Evolutionary conservation across 768 basidiomycete species (phyloP).

Genomic region (Obba rivulosa): DNA sequence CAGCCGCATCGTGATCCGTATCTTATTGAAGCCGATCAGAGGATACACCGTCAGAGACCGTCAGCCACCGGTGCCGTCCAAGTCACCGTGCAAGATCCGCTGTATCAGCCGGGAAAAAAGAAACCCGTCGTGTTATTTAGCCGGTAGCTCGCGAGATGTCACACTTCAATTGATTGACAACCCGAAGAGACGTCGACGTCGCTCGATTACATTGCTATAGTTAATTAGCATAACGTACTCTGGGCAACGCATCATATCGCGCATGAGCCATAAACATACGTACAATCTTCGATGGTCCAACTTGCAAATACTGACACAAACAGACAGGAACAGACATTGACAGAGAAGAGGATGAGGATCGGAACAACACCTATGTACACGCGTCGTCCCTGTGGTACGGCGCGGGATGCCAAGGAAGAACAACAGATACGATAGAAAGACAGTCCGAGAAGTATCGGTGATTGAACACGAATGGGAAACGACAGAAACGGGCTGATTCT

Average conservation of each 20-base stretch:
- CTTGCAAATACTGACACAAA: slow-evolving; percentile 12
- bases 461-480: slow-evolving; percentile 4
- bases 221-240: slow-evolving; percentile 17
- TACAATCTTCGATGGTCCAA: slow-evolving; percentile 12
- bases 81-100: too few species aligned
- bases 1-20: too few species aligned
- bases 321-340: slow-evolving; percentile 8
- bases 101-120: too few species aligned
- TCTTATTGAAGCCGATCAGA: too few species aligned
- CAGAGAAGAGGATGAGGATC: slow-evolving; percentile 7
- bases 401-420: slow-evolving; percentile 14
- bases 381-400: slow-evolving; percentile 4
- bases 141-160: too few species aligned
- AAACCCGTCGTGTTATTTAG: too few species aligned
- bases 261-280: slow-evolving; percentile 24
- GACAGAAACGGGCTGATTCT: slow-evolving; percentile 1
- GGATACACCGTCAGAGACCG: too few species aligned
- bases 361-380: neutral
- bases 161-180: too few species aligned
- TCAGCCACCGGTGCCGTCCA: too few species aligned
- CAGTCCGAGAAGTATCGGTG: neutral
- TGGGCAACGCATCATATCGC: slow-evolving; percentile 22
- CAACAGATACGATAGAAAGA: neutral
- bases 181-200: slow-evolving; percentile 4
- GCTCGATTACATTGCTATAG: slow-evolving; percentile 21